phyloP scores from a whole-genome alignment of 805 yeast genomes.

The Saturnispora ahearnii region DNA sequence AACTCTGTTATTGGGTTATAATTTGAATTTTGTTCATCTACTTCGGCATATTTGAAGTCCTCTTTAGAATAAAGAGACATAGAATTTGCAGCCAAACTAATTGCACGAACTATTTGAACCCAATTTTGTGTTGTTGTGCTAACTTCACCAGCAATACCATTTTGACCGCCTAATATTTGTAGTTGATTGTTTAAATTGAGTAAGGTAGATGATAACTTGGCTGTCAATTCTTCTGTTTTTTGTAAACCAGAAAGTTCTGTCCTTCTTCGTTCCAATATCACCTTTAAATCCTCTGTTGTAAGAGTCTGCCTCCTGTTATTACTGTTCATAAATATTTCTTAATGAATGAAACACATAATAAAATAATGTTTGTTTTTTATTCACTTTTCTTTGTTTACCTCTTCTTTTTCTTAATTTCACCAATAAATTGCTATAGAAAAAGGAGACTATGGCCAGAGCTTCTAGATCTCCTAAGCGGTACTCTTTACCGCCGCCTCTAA shows the following conservation, averaged over 20 bases:
- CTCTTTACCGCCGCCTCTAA: background rate
- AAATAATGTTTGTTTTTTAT: background rate
- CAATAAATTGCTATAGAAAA: background rate
- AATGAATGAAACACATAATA: background rate
- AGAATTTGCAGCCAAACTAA: slow-evolving; percentile 52
- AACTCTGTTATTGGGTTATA: background rate
- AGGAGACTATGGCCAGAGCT: slow-evolving; percentile 1
- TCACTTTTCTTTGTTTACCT: background rate
- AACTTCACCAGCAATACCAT: slow-evolving; percentile 50
- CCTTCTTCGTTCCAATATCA: slow-evolving; percentile 30
- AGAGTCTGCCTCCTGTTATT: slow-evolving; percentile 5
- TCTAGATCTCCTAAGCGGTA: slow-evolving; percentile 4
- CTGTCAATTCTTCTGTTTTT: slow-evolving; percentile 40
- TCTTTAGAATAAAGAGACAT: slow-evolving; percentile 34
- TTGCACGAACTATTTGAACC: slow-evolving; percentile 52
- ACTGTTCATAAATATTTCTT: background rate
- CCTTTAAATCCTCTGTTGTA: background rate
- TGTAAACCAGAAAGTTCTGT: slow-evolving; percentile 43
- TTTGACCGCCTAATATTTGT: slow-evolving; percentile 32
- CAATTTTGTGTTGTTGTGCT: slow-evolving; percentile 53
- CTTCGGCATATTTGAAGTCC: slow-evolving; percentile 32
- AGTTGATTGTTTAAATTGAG: slow-evolving; percentile 41
- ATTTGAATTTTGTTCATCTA: background rate
- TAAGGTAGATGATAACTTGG: slow-evolving; percentile 36
- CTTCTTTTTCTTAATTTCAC: background rate